Evolutionary conservation across 1,284 basidiomycete genomes (phyloP), one percentile per base, ranked within the genome.

Genomic region (Microbotryum saponariae): DNA sequence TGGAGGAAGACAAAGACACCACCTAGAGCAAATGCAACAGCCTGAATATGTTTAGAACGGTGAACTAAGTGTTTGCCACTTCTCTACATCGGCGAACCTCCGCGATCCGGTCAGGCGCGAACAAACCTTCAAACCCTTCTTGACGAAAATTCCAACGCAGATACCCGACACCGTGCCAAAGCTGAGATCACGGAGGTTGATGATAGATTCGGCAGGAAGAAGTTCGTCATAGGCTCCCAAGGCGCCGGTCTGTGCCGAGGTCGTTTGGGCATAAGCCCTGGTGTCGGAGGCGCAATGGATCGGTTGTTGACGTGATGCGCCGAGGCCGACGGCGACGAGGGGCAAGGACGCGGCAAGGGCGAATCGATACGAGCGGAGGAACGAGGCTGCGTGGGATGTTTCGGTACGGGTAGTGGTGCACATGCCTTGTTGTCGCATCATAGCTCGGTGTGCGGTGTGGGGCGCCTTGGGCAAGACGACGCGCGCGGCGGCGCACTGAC

Each of bases 131-230:
- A 72, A 45, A 1, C 71, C 71, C 59, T 72, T 72, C 63, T 71
- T 72, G 44, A 72, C 64, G 46, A 72, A 72, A 1, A 72, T 58
- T 9, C 71, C 71, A 12, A 68, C 67, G 31, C 65, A 70, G 42
- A 72, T 71, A 3, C 71, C 71, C 50, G 64, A 59, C 2, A 72
- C 65, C 4, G 71, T 71, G 2, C 70, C 69, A 44, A 72, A 71
- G 4, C 65, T 54, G 21, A 72, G 49, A 21, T 69, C 68, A 16
- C 62, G 31, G 29, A 68, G 6, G 51, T 67, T 69, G 18, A 72
- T 42, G 23, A 63, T 65, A 29, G 66, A 69, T 59, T 71, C 66
- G 21, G 68, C 68, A 7, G 54, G 37, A 14, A 47, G 25, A 9
- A 29, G n/a, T 53, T 53, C 27, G 31, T 53, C n/a, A n/a, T 42